Base-by-base conservation (phyloP, 2,329 filamentous ascomycete species). In the Chaetomiaceae sp. region DNA sequence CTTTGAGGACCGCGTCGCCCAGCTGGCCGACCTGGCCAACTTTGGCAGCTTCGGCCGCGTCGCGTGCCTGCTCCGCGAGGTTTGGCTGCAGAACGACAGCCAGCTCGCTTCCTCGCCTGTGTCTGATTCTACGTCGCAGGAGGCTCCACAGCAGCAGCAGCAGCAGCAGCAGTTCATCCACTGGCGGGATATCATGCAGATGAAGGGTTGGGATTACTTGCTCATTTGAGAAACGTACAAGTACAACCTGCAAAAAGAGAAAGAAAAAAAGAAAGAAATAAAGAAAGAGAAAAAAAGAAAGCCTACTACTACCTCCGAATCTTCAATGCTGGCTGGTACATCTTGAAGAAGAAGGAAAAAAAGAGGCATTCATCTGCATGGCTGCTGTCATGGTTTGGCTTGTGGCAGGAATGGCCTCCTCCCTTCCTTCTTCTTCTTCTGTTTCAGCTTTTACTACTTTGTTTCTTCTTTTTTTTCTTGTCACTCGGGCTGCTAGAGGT, bases 171-270 rank as follows among this genome's bases (percentile, higher is more conserved):
- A 51, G 43, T 86, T 86, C 74, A 82, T 95, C 71, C 90, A 91
- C 84, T 97, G 92, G 92, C 81, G 92, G 74, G 89, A 95, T 73
- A 82, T 92, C 67, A 96, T 96, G 90, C 83, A 82, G 73, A 82
- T 86, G 74, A 94, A 92, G 75, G 84, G 84, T 63, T 96, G 90
- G 91, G 89, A 95, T 69, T 94, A 90, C 74, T 78, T 96, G 70
- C 81, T 96, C 70, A 91, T 96, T 73, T 96, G 60, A 62, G 20
- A n/a, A 9, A 7, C n/a, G n/a, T n/a, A n/a, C n/a, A n/a, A n/a
- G n/a, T n/a, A n/a, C n/a, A n/a, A n/a, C n/a, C n/a, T n/a, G n/a
- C n/a, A n/a, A n/a, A n/a, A n/a, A n/a, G n/a, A 41, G 1, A 34
- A 29, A 14, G 11, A 43, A n/a, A 33, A 30, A 21, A 5, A 21